phyloP scores from a whole-genome alignment of 495 filamentous ascomycete genomes.

The Podospora pseudopauciseta region DNA sequence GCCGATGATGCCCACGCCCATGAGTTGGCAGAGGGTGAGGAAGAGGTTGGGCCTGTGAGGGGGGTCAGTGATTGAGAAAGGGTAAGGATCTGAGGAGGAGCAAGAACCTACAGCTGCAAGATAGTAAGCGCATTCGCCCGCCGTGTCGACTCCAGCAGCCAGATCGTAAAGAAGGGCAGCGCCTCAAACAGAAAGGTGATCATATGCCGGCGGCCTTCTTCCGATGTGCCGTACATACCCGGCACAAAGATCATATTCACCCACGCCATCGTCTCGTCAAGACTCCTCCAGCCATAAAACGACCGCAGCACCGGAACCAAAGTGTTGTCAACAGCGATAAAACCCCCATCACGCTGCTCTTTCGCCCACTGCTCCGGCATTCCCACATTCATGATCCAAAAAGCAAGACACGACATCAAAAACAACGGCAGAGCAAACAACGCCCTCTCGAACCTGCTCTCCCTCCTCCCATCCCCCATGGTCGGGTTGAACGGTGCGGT shows the following conservation, averaged over 20 bases:
- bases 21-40: conserved; percentile 17
- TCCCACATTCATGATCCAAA: conserved; percentile 4
- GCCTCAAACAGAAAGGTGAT: conserved; percentile 24
- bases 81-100: no score
- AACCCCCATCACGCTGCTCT: conserved; percentile 2
- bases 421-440: conserved; percentile 16
- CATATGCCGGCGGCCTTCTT: conserved; percentile 14
- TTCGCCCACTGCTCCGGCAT: not conserved
- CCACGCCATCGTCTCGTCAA: conserved; percentile 9
- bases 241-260: conserved; percentile 27
- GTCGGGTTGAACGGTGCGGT: conserved; percentile 22
- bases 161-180: conserved; percentile 19
- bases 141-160: conserved; percentile 23
- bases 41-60: conserved; percentile 22
- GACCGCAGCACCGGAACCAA: conserved; percentile 3
- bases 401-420: not conserved
- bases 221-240: conserved; percentile 18
- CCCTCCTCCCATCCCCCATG: conserved; percentile 16
- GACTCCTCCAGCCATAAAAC: conserved; percentile 1
- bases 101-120: conserved; percentile 17
- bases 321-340: not conserved
- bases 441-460: conserved; percentile 20
- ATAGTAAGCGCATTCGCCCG: conserved; percentile 9
- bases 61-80: not conserved
- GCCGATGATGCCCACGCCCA: conserved; percentile 21